phyloP scores from a whole-genome alignment of 2,329 filamentous ascomycete genomes.

The Conoideocrella luteorostrata region DNA sequence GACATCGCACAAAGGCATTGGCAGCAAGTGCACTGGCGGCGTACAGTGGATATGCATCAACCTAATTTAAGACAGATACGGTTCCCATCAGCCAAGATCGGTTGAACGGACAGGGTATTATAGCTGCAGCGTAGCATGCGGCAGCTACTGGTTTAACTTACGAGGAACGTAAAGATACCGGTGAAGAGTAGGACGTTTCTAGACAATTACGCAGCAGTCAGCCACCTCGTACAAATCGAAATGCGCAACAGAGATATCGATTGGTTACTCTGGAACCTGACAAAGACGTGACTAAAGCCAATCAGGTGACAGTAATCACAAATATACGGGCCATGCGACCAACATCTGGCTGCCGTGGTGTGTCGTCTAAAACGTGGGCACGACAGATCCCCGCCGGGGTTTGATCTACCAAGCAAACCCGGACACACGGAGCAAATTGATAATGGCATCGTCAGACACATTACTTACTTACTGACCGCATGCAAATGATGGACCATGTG shows the following conservation, averaged over 20 bases:
- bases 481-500: constrained; percentile 1
- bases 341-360: neutral
- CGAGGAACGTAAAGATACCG: constrained; percentile 83
- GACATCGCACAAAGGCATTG: constrained; percentile 72
- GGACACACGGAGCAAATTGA: neutral
- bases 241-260: neutral
- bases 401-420: too few species aligned
- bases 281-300: constrained; percentile 26
- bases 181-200: constrained; percentile 74
- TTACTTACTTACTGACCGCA: too few species aligned
- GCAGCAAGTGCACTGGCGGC: constrained; percentile 75
- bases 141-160: constrained; percentile 35
- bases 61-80: constrained; percentile 28
- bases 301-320: neutral
- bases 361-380: constrained; percentile 7
- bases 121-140: neutral
- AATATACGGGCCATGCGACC: constrained; percentile 1
- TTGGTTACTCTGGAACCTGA: constrained; percentile 13
- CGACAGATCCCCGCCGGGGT: constrained; percentile 4
- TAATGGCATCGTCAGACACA: neutral
- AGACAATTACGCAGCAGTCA: constrained; percentile 18
- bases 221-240: constrained; percentile 13
- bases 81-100: neutral
- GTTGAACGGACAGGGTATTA: neutral
- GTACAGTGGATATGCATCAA: constrained; percentile 71